Conservation (phyloP, 495 filamentous ascomycete species). For the Aspergillus baeticus region DNA sequence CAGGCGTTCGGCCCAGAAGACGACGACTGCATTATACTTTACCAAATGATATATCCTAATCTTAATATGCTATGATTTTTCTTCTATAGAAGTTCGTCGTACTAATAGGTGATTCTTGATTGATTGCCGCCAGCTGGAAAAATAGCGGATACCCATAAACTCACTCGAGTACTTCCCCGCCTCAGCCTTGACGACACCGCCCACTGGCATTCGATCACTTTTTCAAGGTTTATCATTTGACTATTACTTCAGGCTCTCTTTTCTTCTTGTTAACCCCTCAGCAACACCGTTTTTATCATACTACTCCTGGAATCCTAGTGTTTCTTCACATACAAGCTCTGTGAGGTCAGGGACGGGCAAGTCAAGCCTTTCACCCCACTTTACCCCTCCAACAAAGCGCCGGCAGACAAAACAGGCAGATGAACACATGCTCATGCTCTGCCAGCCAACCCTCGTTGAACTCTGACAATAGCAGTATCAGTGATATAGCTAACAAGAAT, state of each 20-base stretch:
- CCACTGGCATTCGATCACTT: neutral
- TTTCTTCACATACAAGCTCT: no score
- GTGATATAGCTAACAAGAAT: neutral
- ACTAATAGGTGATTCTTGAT: no score
- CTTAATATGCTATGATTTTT: neutral
- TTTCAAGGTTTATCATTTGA: neutral
- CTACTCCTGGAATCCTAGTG: neutral
- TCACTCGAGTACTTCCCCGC: neutral
- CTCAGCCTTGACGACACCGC: neutral
- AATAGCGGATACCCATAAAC: no score
- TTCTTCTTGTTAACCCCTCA: neutral
- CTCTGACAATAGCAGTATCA: no score
- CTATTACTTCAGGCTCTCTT: neutral
- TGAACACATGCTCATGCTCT: constrained; percentile 4
- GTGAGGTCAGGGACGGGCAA: neutral
- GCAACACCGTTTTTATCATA: neutral
- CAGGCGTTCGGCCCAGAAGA: no score
- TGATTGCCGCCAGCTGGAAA: no score
- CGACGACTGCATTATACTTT: no score
- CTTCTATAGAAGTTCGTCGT: no score
- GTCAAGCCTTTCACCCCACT: neutral
- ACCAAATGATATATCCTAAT: neutral
- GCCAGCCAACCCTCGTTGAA: neutral
- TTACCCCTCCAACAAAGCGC: constrained; percentile 1
- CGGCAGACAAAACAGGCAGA: constrained; percentile 1